Evolutionary conservation across 106 monocot species (phyloP).

Genomic region (Hemerocallis citrina): DNA sequence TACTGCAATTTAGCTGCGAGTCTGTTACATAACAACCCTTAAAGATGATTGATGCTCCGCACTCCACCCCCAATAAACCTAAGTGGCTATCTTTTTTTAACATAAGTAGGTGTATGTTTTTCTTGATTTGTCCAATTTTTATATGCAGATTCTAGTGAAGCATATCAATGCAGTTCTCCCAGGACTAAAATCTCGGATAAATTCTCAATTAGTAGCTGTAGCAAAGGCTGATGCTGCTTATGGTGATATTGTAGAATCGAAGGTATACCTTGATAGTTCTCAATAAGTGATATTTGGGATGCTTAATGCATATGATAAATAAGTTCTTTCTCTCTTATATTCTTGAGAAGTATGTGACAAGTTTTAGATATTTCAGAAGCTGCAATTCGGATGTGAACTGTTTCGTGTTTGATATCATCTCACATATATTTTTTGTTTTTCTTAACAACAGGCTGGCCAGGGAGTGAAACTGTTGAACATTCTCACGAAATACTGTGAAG

Average conservation of each 20-base stretch:
- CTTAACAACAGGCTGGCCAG: slow-evolving; percentile 48
- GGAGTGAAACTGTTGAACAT: slow-evolving; percentile 73
- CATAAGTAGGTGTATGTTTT: too few relatives aligned
- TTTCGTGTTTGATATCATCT: too few relatives aligned
- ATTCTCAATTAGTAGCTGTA: slow-evolving; percentile 69
- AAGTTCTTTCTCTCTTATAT: background rate
- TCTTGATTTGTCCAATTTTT: background rate
- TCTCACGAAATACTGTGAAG: slow-evolving; percentile 78
- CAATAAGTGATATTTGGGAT: background rate
- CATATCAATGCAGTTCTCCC: slow-evolving; percentile 82
- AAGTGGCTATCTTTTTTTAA: background rate
- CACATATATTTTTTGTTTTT: background rate
- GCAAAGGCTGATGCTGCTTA: slow-evolving; percentile 84
- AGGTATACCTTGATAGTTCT: slow-evolving; percentile 27
- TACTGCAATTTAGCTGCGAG: background rate
- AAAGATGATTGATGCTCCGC: background rate
- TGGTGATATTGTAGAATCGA: slow-evolving; percentile 77
- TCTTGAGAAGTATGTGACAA: too few relatives aligned
- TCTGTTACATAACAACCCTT: too few relatives aligned
- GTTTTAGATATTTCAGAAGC: too few relatives aligned
- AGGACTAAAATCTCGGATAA: slow-evolving; percentile 74
- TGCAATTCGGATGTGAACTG: too few relatives aligned
- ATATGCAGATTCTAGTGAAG: slow-evolving; percentile 73
- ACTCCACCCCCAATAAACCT: background rate
- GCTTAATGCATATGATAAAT: background rate